A percentile compares a stretch with the other conserved stretches of the same genome.
Evolutionary conservation across 257 asterid genomes (phyloP).

Genomic region (Penstemon eatonii): DNA sequence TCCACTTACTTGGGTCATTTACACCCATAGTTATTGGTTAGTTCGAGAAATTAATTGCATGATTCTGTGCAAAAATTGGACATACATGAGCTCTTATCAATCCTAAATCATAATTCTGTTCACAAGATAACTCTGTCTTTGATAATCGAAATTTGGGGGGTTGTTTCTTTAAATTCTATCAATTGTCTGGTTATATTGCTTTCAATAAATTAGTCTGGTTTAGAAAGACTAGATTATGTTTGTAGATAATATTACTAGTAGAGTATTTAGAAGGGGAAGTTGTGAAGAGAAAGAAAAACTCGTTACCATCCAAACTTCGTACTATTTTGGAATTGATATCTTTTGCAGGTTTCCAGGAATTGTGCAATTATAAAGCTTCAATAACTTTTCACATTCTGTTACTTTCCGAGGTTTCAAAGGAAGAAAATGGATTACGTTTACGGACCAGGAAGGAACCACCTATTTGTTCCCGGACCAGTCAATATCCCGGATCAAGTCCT

Average conservation of each 20-base stretch:
- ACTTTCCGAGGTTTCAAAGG: constrained; percentile 16
- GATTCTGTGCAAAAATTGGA: too few species aligned
- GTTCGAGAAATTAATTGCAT: too few species aligned
- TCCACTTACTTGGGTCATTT: too few species aligned
- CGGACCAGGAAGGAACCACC: constrained; percentile 98
- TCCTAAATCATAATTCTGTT: too few species aligned
- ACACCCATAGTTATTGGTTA: too few species aligned
- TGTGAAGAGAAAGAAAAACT: neutral
- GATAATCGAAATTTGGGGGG: neutral
- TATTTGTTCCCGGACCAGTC: constrained; percentile 99
- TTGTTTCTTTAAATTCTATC: neutral
- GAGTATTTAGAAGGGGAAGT: neutral
- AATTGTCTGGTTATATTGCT: neutral
- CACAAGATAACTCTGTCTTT: neutral
- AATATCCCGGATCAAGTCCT: constrained; percentile 94
- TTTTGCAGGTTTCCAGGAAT: constrained; percentile 21
- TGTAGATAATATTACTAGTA: neutral
- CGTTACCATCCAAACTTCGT: neutral
- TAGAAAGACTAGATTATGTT: neutral
- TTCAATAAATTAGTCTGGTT: neutral
- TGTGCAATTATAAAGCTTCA: neutral
- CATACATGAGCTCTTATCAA: too few species aligned
- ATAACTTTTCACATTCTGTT: neutral
- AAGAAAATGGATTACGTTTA: constrained; percentile 77
- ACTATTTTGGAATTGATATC: neutral